Evolutionary conservation across 805 yeast genomes (phyloP).

Genomic region (Nakazawaea siamensis): DNA sequence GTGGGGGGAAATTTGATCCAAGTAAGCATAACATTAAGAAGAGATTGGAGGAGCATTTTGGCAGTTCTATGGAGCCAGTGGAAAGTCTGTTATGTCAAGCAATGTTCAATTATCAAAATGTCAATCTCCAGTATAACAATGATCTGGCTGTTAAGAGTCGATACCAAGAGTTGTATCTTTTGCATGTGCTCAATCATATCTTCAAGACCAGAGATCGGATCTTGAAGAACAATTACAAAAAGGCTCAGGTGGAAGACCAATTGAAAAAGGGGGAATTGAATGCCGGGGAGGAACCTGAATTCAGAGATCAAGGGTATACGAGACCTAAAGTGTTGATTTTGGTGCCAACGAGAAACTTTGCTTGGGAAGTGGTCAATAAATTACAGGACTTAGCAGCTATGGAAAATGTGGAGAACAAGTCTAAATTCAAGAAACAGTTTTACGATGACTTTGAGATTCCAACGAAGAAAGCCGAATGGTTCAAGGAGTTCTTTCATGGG

Average conservation of each 20-base stretch:
- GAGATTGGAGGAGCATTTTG: constrained; percentile 19
- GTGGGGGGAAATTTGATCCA: constrained; percentile 10
- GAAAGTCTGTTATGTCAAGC: constrained; percentile 54
- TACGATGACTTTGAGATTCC: constrained; percentile 32
- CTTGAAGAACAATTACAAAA: constrained; percentile 63
- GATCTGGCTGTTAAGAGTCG: constrained; percentile 28
- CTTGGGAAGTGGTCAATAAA: constrained; percentile 58
- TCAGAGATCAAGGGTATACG: constrained; percentile 91
- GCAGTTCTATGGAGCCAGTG: constrained; percentile 18
- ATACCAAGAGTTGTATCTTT: constrained; percentile 53
- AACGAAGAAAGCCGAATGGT: constrained; percentile 72
- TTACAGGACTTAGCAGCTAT: constrained; percentile 57
- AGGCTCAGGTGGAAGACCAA: constrained; percentile 27
- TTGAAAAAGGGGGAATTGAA: constrained; percentile 25
- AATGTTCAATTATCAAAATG: constrained; percentile 65
- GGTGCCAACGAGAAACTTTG: constrained; percentile 76
- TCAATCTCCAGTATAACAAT: constrained; percentile 46
- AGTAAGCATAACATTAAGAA: constrained; percentile 37
- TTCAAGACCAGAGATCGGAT: constrained; percentile 83
- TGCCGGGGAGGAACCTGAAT: constrained; percentile 40
- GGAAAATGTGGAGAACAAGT: constrained; percentile 73
- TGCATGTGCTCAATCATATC: constrained; percentile 78
- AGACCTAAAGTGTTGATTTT: constrained; percentile 82
- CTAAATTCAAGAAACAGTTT: constrained; percentile 68
- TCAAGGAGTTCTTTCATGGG: constrained; percentile 72